Base-by-base conservation (phyloP, 805 yeast genomes). In the Saccharomyces eubayanus region DNA sequence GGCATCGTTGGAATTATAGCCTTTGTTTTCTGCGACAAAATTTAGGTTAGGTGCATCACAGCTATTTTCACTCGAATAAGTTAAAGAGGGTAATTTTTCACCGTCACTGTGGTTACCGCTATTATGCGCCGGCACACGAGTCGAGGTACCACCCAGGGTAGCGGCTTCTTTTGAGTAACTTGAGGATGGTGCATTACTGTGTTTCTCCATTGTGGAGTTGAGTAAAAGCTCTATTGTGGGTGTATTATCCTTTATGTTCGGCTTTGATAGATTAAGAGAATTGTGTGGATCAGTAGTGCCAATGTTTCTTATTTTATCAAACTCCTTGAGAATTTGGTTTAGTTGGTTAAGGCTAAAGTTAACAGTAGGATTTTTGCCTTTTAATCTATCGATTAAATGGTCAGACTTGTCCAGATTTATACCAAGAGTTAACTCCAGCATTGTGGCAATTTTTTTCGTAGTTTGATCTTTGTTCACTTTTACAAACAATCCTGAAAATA, bases 391-490 rank as follows among this genome's bases (percentile, higher is more conserved):
- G n/a, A 58, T 46, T n/a, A 57, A 49, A 14, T 43, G 51, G 10
- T 55, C 48, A 20, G 51, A 40, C n/a, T 51, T 50, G 40, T 52
- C 55, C 14, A 59, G 51, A 46, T 60, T 59, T 24, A 58, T 40
- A 20, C 59, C 55, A 31, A 58, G 49, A 5, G 55, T 57, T 50
- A 55, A 51, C 51, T 55, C 55, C 20, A 61, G 24, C 8, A 55
- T 54, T 31, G 57, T 55, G 21, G 56, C 48, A n/a, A 59, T 49
- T 36, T 54, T 51, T 20, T 51, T 46, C 31, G 59, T 54, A 36
- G 56, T 50, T 27, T 52, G 55, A n/a, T 48, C 45, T 14, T 47
- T 49, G 31, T 55, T 48, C 46, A 53, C 50, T 29, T 55, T 46
- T 30, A 51, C 29, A 31, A 57, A 46, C 28, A 57, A 41, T 10